These are phyloP conservation scores for Apiotrichum montevideense DNA, from an alignment of 1,284 basidiomycete species.

Conservation along the genomic window DNA sequence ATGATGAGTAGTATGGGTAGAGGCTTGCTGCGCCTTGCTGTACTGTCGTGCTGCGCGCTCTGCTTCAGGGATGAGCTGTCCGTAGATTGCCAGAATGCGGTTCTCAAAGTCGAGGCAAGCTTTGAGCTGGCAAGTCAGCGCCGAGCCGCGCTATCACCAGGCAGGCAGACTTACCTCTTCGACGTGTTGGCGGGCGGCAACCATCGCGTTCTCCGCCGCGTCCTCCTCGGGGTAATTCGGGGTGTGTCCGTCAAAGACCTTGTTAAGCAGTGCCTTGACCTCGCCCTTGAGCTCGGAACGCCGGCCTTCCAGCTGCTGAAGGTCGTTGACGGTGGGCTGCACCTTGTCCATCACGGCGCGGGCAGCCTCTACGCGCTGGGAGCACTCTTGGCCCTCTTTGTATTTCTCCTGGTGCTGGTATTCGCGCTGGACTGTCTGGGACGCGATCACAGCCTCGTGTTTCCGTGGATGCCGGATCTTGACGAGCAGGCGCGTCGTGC, in stretches of 20 bases:
- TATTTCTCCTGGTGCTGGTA: not conserved
- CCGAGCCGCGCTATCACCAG: too few relatives aligned
- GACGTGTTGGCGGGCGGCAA: not conserved
- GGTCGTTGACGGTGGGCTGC: not conserved
- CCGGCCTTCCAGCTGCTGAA: not conserved
- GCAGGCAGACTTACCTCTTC: conserved; percentile 5
- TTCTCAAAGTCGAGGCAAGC: too few relatives aligned
- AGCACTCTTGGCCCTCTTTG: not conserved
- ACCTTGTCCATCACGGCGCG: not conserved
- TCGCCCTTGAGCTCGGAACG: conserved; percentile 2
- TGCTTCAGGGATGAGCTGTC: too few relatives aligned
- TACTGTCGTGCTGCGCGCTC: too few relatives aligned
- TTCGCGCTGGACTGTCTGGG: not conserved
- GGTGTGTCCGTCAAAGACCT: conserved; percentile 19
- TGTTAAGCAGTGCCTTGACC: conserved; percentile 15
- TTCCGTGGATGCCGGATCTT: not conserved
- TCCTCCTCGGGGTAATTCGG: conserved; percentile 22
- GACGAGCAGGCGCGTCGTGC: not conserved
- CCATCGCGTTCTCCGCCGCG: conserved; percentile 9
- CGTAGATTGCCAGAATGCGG: too few relatives aligned
- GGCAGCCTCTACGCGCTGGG: not conserved
- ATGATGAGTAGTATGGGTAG: too few relatives aligned
- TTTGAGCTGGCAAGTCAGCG: too few relatives aligned
- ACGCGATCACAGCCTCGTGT: not conserved
- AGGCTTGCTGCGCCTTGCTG: too few relatives aligned